A percentile compares a stretch with the other conserved stretches of the same genome.
phyloP scores from a whole-genome alignment of 192 early-diverging fungal species.

The Coemansia sp. region DNA sequence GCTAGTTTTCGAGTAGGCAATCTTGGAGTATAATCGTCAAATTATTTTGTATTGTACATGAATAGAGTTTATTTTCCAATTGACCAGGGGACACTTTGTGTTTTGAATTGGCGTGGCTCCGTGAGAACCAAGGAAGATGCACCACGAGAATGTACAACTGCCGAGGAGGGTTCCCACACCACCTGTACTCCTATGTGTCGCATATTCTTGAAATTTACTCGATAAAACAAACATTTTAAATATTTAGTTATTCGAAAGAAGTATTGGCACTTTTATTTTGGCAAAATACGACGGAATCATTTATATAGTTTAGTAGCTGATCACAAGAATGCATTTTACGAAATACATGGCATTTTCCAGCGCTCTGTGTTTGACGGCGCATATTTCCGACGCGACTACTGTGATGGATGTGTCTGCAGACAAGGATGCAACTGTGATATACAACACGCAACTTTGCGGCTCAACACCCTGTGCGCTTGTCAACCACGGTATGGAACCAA shows the following conservation, averaged over 20 bases:
- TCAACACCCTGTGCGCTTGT: conserved; percentile 20
- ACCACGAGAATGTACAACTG: background rate
- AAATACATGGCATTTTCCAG: background rate
- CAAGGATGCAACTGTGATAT: conserved; percentile 26
- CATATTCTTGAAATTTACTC: background rate
- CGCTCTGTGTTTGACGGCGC: background rate
- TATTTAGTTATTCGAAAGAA: background rate
- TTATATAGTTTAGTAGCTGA: no score
- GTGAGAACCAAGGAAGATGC: background rate
- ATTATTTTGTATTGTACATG: no score
- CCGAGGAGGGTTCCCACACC: no score
- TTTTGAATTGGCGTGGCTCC: background rate
- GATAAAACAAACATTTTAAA: background rate
- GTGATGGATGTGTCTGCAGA: background rate
- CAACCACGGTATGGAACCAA: conserved; percentile 24
- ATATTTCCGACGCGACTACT: background rate
- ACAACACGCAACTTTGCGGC: conserved; percentile 15
- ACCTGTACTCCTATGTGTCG: no score
- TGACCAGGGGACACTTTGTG: no score
- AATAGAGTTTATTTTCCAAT: no score
- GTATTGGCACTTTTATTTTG: no score
- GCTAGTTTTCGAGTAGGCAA: conserved; percentile 18
- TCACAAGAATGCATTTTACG: no score
- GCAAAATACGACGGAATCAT: no score
- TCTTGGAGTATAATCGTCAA: conserved; percentile 22